A percentile compares a stretch with the other conserved stretches of the same genome.
phyloP scores from a whole-genome alignment of 1,284 basidiomycete genomes.

The Phellopilus nigrolimitatus region DNA sequence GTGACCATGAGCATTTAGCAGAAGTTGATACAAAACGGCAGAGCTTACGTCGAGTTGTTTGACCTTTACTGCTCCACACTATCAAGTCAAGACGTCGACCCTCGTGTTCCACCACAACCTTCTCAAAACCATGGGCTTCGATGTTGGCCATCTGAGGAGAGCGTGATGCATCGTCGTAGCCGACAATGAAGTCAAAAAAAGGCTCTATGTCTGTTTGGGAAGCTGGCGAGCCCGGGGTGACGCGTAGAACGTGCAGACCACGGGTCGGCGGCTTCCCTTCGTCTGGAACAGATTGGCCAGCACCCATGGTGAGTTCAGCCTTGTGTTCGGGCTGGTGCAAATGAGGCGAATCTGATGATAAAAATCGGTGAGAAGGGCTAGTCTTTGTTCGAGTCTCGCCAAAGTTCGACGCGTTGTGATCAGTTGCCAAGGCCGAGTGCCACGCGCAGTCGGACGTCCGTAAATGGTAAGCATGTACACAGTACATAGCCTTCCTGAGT shows the following conservation, averaged over 20 bases:
- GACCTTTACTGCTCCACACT: constrained; percentile 90
- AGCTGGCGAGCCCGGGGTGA: constrained; percentile 83
- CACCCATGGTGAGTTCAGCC: constrained; percentile 48
- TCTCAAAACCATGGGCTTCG: constrained; percentile 72
- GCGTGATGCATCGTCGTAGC: constrained; percentile 70
- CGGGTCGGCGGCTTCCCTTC: constrained; percentile 51
- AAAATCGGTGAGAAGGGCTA: no score
- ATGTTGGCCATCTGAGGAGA: constrained; percentile 48
- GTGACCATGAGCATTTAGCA: constrained; percentile 19
- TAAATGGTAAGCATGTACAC: no score
- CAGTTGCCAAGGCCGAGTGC: no score
- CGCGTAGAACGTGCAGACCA: constrained; percentile 81
- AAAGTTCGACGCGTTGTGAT: no score
- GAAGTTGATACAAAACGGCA: constrained; percentile 1
- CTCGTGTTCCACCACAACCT: constrained; percentile 84
- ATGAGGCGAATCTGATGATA: no score
- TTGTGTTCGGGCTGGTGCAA: not conserved
- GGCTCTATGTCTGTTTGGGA: constrained; percentile 86
- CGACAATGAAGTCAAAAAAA: constrained; percentile 96
- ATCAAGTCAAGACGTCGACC: constrained; percentile 73
- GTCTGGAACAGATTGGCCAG: constrained; percentile 61
- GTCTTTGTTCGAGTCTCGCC: no score
- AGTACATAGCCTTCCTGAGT: no score
- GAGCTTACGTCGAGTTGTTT: constrained; percentile 75
- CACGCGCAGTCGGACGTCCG: no score